Evolutionary conservation across 257 asterid species (phyloP), one percentile per base, ranked within the genome.

Genomic region (Solanum sitiens): DNA sequence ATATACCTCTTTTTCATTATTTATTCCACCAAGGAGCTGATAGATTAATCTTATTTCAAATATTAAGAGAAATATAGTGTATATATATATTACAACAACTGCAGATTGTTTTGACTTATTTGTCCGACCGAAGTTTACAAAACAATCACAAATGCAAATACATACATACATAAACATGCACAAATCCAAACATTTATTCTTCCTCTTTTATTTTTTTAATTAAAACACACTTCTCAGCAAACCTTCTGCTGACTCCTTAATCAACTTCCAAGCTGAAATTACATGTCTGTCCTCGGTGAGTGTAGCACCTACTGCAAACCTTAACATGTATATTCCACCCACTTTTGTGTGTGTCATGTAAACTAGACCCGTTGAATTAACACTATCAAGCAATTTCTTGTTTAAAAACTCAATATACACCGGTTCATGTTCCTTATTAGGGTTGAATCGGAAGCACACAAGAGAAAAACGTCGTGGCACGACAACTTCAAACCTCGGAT

Each of bases 281-380:
- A 91, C 90, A 61, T 91, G 93, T 56, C 83, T 89, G 14, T 91
- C 93, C 85, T 91, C 88, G 10, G 93, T 91, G 0, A 91, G 68
- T 9, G 93, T 89, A 30, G 91, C 91, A 16, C 93, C 91, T 72
- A 91, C 91, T 3, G 91, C 91, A 63, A 91, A 87, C 84, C 93
- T 89, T 27, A 91, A 76, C 89, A 89, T 59, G 61, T 87, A 91
- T 2, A 87, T 40, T 30, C 89, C 93, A 8, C 89, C 89, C 0
- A 72, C 89, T 16, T 76, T 56, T 5, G 93, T 89, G 33, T 91
- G 93, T 16, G 91, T 91, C 87, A 89, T 75, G 59, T 91, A 91
- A n/a, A 83, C 85, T 32, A 84, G 89, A 3, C 93, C 93, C 0
- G 89, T 89, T 7, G 93, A 91, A 82, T 91, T 91, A 14, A 91